Conservation (phyloP, 2,329 filamentous ascomycete genomes). For the Xylariomycetidae sp. region DNA sequence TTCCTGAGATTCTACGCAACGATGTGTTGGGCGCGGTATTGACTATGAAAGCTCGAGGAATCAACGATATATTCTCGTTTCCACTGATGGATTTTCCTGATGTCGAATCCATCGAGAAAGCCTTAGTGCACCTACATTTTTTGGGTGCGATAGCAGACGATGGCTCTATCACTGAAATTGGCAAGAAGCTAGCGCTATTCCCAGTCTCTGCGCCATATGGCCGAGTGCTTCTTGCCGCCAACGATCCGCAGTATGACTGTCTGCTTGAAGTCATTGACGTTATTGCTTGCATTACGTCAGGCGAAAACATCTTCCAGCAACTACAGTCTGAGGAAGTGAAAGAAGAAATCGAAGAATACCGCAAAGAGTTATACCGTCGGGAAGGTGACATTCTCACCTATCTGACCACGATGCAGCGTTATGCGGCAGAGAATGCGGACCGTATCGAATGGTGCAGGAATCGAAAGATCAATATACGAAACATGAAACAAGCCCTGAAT, state of each 20-base stretch:
- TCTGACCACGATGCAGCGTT: constrained; percentile 58
- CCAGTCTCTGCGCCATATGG: constrained; percentile 79
- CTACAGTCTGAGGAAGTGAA: constrained; percentile 50
- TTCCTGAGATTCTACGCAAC: constrained; percentile 85
- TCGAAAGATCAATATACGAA: constrained; percentile 52
- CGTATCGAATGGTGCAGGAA: constrained; percentile 54
- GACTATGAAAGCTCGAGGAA: constrained; percentile 88
- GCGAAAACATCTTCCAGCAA: constrained; percentile 59
- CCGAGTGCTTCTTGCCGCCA: constrained; percentile 76
- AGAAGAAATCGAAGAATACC: constrained; percentile 48
- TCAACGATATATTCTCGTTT: constrained; percentile 76
- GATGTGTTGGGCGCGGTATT: constrained; percentile 82
- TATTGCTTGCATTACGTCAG: constrained; percentile 59
- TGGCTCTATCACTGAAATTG: constrained; percentile 69
- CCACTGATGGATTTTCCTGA: constrained; percentile 81
- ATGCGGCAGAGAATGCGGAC: constrained; percentile 51
- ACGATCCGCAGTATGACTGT: constrained; percentile 65
- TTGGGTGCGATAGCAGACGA: constrained; percentile 70
- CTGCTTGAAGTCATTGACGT: constrained; percentile 83
- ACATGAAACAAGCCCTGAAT: constrained; percentile 59
- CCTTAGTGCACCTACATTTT: constrained; percentile 72
- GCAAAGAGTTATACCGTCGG: constrained; percentile 54
- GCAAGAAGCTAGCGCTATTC: constrained; percentile 73
- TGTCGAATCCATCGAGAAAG: constrained; percentile 73
- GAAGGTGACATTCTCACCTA: constrained; percentile 64